These are phyloP conservation scores for Actinomortierella ambigua DNA, from an alignment of 371 early-diverging fungal species.

Conservation along the genomic window DNA sequence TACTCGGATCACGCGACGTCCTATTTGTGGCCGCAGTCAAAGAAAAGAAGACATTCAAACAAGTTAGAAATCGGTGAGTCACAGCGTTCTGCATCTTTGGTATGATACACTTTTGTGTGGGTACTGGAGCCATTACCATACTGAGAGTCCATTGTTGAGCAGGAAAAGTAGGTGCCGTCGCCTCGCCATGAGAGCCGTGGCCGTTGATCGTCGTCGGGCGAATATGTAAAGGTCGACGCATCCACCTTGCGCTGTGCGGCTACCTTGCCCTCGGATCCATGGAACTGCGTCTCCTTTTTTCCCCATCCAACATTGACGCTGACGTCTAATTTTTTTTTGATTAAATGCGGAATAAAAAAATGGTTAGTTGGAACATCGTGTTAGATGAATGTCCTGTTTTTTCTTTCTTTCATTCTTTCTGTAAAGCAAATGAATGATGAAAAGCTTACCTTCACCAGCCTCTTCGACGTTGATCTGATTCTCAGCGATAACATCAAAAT, in stretches of 20 bases:
- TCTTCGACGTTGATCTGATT: constrained; percentile 71
- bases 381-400: not conserved
- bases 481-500: constrained; percentile 89
- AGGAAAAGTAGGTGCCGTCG: constrained; percentile 84
- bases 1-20: constrained; percentile 74
- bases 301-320: constrained; percentile 96
- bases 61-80: not conserved
- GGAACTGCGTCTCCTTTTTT: constrained; percentile 96
- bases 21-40: too few relatives aligned
- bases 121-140: constrained; percentile 57
- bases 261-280: constrained; percentile 88
- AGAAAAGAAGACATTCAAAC: too few relatives aligned
- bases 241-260: constrained; percentile 70
- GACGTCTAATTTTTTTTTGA: too few relatives aligned
- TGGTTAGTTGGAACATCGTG: too few relatives aligned
- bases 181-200: constrained; percentile 92
- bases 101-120: not conserved
- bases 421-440: not conserved
- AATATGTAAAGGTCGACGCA: constrained; percentile 54
- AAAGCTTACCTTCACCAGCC: constrained; percentile 65
- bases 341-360: too few relatives aligned
- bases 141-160: constrained; percentile 67
- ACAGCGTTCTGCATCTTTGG: too few relatives aligned
- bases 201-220: constrained; percentile 74
- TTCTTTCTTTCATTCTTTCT: too few relatives aligned